These are phyloP conservation scores for Globisporangium paddicum DNA, from an alignment of 352 stramenopile genomes.

Conservation along the genomic window DNA sequence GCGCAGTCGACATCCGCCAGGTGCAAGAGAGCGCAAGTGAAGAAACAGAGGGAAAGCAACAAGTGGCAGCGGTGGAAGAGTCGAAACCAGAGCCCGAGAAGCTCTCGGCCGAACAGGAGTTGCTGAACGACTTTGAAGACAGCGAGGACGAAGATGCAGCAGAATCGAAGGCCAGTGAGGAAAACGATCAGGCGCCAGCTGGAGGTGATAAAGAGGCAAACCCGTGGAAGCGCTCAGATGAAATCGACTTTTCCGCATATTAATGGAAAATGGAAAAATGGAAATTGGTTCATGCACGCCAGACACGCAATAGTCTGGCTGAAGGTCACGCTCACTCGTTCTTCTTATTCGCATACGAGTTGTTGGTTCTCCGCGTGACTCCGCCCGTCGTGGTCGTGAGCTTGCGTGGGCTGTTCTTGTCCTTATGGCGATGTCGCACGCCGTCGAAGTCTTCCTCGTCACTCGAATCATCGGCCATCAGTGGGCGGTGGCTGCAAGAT, in stretches of 20 bases:
- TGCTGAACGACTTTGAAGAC: slow-evolving; percentile 86
- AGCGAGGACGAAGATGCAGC: slow-evolving; percentile 48
- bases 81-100: slow-evolving; percentile 22
- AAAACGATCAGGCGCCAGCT: slow-evolving; percentile 9
- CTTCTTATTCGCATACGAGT: slow-evolving; percentile 45
- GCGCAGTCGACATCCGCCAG: slow-evolving; percentile 67
- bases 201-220: slow-evolving; percentile 17
- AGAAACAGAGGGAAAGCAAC: not conserved
- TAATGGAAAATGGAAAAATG: slow-evolving; percentile 14
- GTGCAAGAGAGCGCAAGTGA: slow-evolving; percentile 8
- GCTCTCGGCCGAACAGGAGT: slow-evolving; percentile 68
- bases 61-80: slow-evolving; percentile 11
- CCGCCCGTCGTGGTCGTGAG: slow-evolving; percentile 9
- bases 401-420: slow-evolving; percentile 14
- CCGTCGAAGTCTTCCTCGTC: slow-evolving; percentile 58
- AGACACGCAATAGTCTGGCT: not conserved
- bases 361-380: slow-evolving; percentile 18
- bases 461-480: slow-evolving; percentile 68
- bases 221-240: slow-evolving; percentile 61
- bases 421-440: slow-evolving; percentile 37
- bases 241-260: slow-evolving; percentile 69
- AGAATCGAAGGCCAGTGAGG: slow-evolving; percentile 5
- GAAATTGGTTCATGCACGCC: not conserved
- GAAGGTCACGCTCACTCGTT: slow-evolving; percentile 26
- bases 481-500: slow-evolving; percentile 45